These are phyloP conservation scores for Cocos nucifera DNA, from an alignment of 176 grass and related monocot species.

Conservation along the genomic window DNA sequence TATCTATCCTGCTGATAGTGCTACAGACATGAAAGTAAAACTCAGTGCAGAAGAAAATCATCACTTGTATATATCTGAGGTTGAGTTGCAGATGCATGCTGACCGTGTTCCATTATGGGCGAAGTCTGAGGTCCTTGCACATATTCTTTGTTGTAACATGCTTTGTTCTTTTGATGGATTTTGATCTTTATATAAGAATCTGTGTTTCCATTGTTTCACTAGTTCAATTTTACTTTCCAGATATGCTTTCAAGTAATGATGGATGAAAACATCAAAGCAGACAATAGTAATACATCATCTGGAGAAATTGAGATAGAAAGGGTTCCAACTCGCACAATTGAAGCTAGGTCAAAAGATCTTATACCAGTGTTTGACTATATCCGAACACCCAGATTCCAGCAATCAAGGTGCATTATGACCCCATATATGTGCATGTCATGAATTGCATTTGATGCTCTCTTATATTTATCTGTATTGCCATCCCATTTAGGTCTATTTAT, in stretches of 20 bases:
- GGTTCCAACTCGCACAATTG: slow-evolving; percentile 39
- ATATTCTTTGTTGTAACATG: background rate
- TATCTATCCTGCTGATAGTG: slow-evolving; percentile 27
- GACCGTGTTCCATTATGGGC: slow-evolving; percentile 55
- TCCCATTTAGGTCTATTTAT: too few species aligned
- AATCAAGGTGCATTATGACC: slow-evolving; percentile 31
- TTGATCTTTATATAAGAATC: too few species aligned
- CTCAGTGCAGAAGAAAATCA: slow-evolving; percentile 49
- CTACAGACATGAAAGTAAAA: slow-evolving; percentile 27
- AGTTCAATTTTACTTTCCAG: slow-evolving; percentile 31
- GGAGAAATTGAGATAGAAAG: slow-evolving; percentile 79
- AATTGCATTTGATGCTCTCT: too few species aligned
- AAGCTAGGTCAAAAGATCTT: slow-evolving; percentile 70
- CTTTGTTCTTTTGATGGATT: too few species aligned
- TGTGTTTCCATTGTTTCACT: slow-evolving; percentile 9
- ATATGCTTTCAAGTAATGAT: slow-evolving; percentile 69
- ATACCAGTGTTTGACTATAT: slow-evolving; percentile 75
- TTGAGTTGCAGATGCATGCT: slow-evolving; percentile 80
- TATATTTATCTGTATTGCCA: too few species aligned
- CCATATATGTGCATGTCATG: too few species aligned
- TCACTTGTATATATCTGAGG: slow-evolving; percentile 68
- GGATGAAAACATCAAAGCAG: slow-evolving; percentile 27
- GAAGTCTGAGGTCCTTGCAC: slow-evolving; percentile 61
- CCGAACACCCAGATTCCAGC: slow-evolving; percentile 58
- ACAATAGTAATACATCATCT: slow-evolving; percentile 9